phyloP scores from a whole-genome alignment of 768 basidiomycete species.

The Amanita rubescens region DNA sequence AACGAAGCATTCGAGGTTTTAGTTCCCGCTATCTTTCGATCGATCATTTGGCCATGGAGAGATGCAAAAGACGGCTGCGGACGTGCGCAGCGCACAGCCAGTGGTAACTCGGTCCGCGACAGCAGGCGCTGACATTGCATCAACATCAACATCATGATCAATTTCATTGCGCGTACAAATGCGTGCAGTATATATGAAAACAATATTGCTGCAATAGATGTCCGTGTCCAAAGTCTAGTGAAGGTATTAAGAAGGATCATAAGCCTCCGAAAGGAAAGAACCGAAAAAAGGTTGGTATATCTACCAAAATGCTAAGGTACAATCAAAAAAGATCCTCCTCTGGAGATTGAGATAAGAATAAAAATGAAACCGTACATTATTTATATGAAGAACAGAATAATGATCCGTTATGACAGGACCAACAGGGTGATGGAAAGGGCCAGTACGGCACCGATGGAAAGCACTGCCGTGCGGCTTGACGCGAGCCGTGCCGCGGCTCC shows the following conservation, averaged over 20 bases:
- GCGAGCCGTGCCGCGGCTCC: not conserved
- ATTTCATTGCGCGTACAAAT: no score
- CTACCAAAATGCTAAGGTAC: not conserved
- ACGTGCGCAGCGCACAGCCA: no score
- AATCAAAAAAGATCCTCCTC: constrained; percentile 1
- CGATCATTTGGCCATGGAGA: no score
- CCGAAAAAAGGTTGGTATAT: not conserved
- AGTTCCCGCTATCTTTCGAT: no score
- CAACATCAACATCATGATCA: no score
- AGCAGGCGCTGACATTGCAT: no score
- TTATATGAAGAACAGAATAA: not conserved
- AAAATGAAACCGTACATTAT: not conserved
- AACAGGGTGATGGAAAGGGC: not conserved
- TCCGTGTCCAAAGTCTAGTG: not conserved
- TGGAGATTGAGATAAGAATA: not conserved
- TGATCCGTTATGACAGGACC: not conserved
- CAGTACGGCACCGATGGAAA: constrained; percentile 1
- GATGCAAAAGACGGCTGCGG: no score
- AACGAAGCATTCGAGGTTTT: no score
- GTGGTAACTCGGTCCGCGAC: no score
- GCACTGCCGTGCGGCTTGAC: not conserved
- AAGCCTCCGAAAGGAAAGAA: not conserved
- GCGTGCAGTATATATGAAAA: not conserved
- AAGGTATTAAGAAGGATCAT: not conserved
- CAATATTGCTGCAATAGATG: not conserved